Percentiles rank a stretch among this genome's conserved stretches.
Conservation (phyloP, 768 basidiomycete species). For the Rhizopogon vesiculosus region DNA sequence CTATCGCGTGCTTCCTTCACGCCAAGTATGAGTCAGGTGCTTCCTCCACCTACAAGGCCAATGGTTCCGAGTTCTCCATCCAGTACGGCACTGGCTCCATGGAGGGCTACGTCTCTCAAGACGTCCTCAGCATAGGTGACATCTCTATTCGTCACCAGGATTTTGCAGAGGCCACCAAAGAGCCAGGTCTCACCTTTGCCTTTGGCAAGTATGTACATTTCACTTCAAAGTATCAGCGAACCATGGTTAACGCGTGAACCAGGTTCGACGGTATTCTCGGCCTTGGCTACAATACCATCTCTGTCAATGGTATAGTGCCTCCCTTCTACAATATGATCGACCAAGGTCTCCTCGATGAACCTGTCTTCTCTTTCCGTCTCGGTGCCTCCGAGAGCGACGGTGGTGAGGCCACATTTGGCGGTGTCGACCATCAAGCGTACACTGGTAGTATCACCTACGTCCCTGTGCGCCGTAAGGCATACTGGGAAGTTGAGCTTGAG, state of each 20-base stretch:
- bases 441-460: constrained; percentile 80
- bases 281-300: constrained; percentile 91
- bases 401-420: constrained; percentile 90
- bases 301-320: constrained; percentile 88
- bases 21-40: constrained; percentile 78
- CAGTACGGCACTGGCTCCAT: constrained; percentile 95
- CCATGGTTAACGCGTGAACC: neutral
- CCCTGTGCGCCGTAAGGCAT: constrained; percentile 91
- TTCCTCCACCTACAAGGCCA: constrained; percentile 85
- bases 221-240: neutral
- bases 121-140: constrained; percentile 78
- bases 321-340: constrained; percentile 94
- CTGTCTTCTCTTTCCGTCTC: constrained; percentile 93
- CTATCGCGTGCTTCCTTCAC: constrained; percentile 93
- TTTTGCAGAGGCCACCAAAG: constrained; percentile 94
- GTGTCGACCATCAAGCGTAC: constrained; percentile 75
- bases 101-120: constrained; percentile 92
- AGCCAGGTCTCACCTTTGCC: constrained; percentile 96
- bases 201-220: constrained; percentile 74
- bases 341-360: constrained; percentile 72
- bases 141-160: constrained; percentile 68
- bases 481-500: constrained; percentile 97
- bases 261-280: constrained; percentile 97
- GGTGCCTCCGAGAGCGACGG: constrained; percentile 84
- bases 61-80: constrained; percentile 86